phyloP scores from a whole-genome alignment of 164 flowering plant genomes.

The Piper betle region DNA sequence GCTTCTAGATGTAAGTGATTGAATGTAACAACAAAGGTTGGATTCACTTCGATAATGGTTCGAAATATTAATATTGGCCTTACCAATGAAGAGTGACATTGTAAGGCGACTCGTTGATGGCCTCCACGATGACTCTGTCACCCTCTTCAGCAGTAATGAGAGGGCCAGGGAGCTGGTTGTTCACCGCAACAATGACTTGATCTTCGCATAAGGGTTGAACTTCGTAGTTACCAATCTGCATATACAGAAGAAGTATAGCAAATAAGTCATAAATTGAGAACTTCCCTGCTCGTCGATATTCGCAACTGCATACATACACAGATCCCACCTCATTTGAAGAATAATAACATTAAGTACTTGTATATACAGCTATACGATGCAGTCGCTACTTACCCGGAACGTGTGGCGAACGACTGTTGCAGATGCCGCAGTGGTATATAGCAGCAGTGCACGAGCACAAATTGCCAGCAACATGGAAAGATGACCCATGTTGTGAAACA shows the following conservation, averaged over 20 bases:
- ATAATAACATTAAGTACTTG: too few relatives aligned
- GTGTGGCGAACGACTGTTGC: constrained; percentile 15
- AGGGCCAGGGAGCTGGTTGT: constrained; percentile 16
- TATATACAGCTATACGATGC: not conserved
- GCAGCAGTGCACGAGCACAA: constrained; percentile 1
- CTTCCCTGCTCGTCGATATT: too few relatives aligned
- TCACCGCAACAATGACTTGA: constrained; percentile 10
- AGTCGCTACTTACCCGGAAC: constrained; percentile 10
- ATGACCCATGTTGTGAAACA: constrained; percentile 6
- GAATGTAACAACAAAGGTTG: too few relatives aligned
- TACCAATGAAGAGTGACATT: constrained; percentile 20
- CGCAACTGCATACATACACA: too few relatives aligned
- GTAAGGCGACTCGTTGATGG: constrained; percentile 14
- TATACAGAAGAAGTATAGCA: not conserved
- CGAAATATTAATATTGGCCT: too few relatives aligned
- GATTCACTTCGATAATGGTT: too few relatives aligned
- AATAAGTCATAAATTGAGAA: too few relatives aligned
- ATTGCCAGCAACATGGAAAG: constrained; percentile 1
- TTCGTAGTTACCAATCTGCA: constrained; percentile 8
- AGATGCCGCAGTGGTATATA: constrained; percentile 9
- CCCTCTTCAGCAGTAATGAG: constrained; percentile 12
- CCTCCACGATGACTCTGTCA: constrained; percentile 13
- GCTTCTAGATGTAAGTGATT: too few relatives aligned
- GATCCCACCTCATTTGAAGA: too few relatives aligned
- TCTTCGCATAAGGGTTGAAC: constrained; percentile 8